Percentiles rank a stretch among this genome's conserved stretches.
Evolutionary conservation across 2,329 filamentous ascomycete species (phyloP).

Genomic region (Colletotrichum sp.): DNA sequence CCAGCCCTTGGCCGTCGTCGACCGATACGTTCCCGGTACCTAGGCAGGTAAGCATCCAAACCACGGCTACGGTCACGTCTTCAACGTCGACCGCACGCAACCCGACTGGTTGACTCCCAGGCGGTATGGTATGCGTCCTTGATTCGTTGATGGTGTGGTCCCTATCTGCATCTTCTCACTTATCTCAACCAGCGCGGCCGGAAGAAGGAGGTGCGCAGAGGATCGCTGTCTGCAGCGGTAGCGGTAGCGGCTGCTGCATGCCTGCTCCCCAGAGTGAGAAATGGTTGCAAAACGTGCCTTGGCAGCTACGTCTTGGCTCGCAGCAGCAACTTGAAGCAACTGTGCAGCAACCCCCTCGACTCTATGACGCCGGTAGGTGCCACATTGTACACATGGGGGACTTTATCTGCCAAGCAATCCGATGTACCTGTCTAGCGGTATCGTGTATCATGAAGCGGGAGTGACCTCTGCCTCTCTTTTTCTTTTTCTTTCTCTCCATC

Average conservation of each 20-base stretch:
- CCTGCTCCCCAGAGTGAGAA: background rate
- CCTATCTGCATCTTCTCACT: background rate
- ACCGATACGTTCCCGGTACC: background rate
- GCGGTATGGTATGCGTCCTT: too few species aligned
- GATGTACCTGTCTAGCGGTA: background rate
- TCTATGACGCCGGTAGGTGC: slow-evolving; percentile 15
- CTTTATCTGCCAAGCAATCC: background rate
- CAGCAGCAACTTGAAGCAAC: slow-evolving; percentile 1
- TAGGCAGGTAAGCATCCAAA: background rate
- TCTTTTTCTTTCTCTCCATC: background rate
- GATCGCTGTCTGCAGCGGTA: background rate
- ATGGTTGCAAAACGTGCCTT: slow-evolving; percentile 1
- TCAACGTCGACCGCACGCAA: background rate
- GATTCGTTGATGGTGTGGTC: background rate
- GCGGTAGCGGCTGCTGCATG: background rate
- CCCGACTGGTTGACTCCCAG: background rate
- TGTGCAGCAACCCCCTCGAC: slow-evolving; percentile 13
- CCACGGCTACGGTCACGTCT: background rate
- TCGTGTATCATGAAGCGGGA: background rate
- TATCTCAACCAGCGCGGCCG: background rate
- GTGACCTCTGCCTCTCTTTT: background rate
- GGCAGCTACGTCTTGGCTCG: slow-evolving; percentile 10
- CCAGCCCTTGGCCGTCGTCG: background rate
- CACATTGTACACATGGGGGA: background rate
- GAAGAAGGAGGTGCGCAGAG: background rate